phyloP scores from a whole-genome alignment of 1,284 basidiomycete genomes.

The Fistulinella staudtii region DNA sequence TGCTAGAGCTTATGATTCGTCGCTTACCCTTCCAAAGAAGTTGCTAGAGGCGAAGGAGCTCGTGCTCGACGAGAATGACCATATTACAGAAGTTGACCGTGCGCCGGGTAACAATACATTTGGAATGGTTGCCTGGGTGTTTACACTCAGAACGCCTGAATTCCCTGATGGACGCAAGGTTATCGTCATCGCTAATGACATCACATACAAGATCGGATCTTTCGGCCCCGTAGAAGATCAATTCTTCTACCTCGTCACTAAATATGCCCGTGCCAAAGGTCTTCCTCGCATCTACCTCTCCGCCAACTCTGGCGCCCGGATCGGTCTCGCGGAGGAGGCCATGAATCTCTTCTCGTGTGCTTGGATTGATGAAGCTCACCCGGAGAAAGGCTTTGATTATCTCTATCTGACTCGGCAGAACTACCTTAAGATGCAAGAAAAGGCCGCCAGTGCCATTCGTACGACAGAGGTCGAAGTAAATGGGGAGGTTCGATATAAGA shows the following conservation, averaged over 20 bases:
- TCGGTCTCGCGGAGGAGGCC: slow-evolving; percentile 93
- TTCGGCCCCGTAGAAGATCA: slow-evolving; percentile 96
- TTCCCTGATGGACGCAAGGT: slow-evolving; percentile 85
- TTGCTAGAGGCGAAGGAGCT: slow-evolving; percentile 85
- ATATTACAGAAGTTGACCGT: slow-evolving; percentile 86
- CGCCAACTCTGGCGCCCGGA: slow-evolving; percentile 96
- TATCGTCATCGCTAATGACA: slow-evolving; percentile 96
- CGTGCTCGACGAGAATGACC: slow-evolving; percentile 90
- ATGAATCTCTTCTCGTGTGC: slow-evolving; percentile 88
- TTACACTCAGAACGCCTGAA: slow-evolving; percentile 91
- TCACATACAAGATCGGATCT: slow-evolving; percentile 98
- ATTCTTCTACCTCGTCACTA: slow-evolving; percentile 94
- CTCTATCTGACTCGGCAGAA: slow-evolving; percentile 91
- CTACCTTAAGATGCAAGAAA: slow-evolving; percentile 78
- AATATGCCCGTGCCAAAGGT: slow-evolving; percentile 86
- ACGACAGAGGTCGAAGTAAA: slow-evolving; percentile 83
- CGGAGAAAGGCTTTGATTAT: slow-evolving; percentile 96
- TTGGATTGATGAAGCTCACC: slow-evolving; percentile 78
- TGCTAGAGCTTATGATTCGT: slow-evolving; percentile 61
- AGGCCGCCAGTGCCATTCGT: slow-evolving; percentile 73
- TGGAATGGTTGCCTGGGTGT: slow-evolving; percentile 99
- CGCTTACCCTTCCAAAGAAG: slow-evolving; percentile 71
- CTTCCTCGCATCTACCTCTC: slow-evolving; percentile 96
- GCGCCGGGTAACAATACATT: slow-evolving; percentile 92
- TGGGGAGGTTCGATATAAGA: slow-evolving; percentile 87